Base-by-base conservation (phyloP, 2,329 filamentous ascomycete species). In the Paraphaeosphaeria minitans region DNA sequence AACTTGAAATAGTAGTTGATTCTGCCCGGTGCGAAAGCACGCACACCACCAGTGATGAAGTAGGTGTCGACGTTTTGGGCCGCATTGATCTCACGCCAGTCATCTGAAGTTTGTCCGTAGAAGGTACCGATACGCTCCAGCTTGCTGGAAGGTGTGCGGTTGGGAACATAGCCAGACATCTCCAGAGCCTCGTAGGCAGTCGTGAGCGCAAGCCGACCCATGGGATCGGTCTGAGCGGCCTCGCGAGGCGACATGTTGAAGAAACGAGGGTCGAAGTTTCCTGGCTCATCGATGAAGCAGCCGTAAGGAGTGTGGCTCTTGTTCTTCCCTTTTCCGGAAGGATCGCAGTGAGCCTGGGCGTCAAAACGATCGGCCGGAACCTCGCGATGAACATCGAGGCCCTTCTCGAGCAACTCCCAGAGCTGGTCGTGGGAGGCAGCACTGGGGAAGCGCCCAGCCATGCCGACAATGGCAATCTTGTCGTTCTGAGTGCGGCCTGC, bases 231-330 rank as follows among this genome's bases (percentile, higher is more conserved):
- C 71, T 93, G 89, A 53, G 87, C 85, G 29, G 91, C 91, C 77
- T 94, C 90, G 66, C 89, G 86, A 6, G 90, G 90, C 37, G 90
- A 93, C 88, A 94, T 93, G 77, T 92, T 92, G 84, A 94, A 94
- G 78, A 94, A 93, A 0, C 88, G 83, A n/a, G 89, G 88, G 67
- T 94, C 91, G 69, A 94, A 94, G 49, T 89, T 81, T 56, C 89
- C 89, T 0, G 90, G 90, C 61, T 92, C 85, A 61, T 92, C 87
- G 64, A 92, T 85, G 78, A 87, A 93, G 78, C 89, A 91, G 16
- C 90, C 90, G 66, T 87, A 92, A 3, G 88, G 89, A 1, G 89
- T 92, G 75, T 91, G 88, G 55, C 86, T 90, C 58, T 90, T 92
- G 79, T 93, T 93, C 74, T 88, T 87, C 33, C 80, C 83, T 75